A percentile compares a stretch with the other conserved stretches of the same genome.
These are phyloP conservation scores for Coelastrella sp. DNA, from an alignment of 139 green algal species.

Conservation along the genomic window DNA sequence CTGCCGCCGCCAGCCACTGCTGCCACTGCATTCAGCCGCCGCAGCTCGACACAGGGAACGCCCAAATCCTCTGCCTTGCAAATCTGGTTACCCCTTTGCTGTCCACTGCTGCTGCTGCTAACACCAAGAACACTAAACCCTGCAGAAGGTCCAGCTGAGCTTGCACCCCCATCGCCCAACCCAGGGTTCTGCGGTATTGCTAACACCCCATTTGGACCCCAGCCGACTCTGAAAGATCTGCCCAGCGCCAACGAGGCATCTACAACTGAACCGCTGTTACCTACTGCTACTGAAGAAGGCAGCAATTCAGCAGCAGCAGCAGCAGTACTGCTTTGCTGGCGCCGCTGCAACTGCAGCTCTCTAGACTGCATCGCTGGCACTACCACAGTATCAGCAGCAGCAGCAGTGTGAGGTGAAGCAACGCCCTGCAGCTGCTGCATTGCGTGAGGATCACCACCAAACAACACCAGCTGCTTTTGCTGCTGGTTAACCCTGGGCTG, in stretches of 20 bases:
- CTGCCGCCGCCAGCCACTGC: slow-evolving; percentile 42
- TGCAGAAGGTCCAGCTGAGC: neutral
- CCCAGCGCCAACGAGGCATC: slow-evolving; percentile 80
- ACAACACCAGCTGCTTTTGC: slow-evolving; percentile 29
- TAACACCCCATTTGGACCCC: slow-evolving; percentile 76
- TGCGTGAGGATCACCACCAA: neutral
- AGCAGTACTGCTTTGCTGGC: neutral
- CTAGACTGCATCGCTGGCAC: neutral
- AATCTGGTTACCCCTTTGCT: neutral
- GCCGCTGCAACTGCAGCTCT: neutral
- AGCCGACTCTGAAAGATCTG: slow-evolving; percentile 78
- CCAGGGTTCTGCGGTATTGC: slow-evolving; percentile 46
- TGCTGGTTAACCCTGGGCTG: neutral
- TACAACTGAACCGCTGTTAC: slow-evolving; percentile 36
- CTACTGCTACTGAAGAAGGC: neutral
- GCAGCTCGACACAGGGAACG: slow-evolving; percentile 6
- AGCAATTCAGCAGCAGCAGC: slow-evolving; percentile 1
- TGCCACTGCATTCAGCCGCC: slow-evolving; percentile 1
- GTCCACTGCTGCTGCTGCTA: neutral
- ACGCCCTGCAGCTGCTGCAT: slow-evolving; percentile 20
- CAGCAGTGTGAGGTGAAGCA: too few relatives aligned
- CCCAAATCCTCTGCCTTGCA: slow-evolving; percentile 9
- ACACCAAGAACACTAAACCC: slow-evolving; percentile 26
- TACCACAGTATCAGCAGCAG: neutral
- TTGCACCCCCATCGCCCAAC: neutral